phyloP scores from a whole-genome alignment of 2,329 filamentous ascomycete genomes.

The Hypoxylon sp. region DNA sequence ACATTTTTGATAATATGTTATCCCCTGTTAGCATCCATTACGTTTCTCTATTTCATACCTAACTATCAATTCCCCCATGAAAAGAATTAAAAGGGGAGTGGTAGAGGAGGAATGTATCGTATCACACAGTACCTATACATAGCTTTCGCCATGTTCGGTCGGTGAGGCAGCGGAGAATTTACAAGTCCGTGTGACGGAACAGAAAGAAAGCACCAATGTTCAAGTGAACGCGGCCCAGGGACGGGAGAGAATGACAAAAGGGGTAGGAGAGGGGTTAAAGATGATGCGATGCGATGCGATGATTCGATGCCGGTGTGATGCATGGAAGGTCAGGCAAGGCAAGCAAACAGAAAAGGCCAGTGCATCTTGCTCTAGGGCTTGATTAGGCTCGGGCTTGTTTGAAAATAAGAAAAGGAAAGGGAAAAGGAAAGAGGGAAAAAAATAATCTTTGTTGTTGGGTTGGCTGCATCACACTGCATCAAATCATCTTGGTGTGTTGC shows the following conservation, averaged over 20 bases:
- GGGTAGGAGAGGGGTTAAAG: slow-evolving; percentile 16
- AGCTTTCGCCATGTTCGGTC: neutral
- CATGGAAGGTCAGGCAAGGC: too few species aligned
- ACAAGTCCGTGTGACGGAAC: slow-evolving; percentile 12
- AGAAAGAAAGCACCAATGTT: slow-evolving; percentile 6
- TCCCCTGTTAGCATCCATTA: too few species aligned
- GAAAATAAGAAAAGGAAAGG: neutral
- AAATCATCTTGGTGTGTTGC: slow-evolving; percentile 34
- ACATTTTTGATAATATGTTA: slow-evolving; percentile 20
- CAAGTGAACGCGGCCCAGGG: slow-evolving; percentile 22
- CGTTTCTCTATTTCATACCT: neutral
- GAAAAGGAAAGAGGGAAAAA: neutral
- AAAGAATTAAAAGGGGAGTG: neutral
- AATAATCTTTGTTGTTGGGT: slow-evolving; percentile 29
- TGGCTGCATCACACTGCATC: slow-evolving; percentile 19
- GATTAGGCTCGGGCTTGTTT: slow-evolving; percentile 1
- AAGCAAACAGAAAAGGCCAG: slow-evolving; percentile 21
- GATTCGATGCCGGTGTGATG: slow-evolving; percentile 17
- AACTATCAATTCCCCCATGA: slow-evolving; percentile 8
- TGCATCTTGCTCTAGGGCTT: slow-evolving; percentile 18
- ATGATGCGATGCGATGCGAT: slow-evolving; percentile 27
- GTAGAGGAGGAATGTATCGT: neutral
- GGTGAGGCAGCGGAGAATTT: slow-evolving; percentile 19
- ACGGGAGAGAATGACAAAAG: slow-evolving; percentile 20
- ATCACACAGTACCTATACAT: slow-evolving; percentile 4